Conservation (phyloP, 805 yeast species). For the Candida nitratophila region DNA sequence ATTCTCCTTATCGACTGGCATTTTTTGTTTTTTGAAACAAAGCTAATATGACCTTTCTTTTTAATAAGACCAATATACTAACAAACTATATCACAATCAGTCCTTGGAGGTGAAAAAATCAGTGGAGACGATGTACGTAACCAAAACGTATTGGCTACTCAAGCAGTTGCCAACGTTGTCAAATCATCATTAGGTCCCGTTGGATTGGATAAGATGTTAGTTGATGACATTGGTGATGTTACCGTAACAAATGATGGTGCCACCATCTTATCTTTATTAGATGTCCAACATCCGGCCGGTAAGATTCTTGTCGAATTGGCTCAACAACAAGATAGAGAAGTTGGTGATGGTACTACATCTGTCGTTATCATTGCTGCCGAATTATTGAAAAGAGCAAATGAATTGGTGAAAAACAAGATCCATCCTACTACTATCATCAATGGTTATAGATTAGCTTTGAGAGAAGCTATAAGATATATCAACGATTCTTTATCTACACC, state of each 20-base stretch:
- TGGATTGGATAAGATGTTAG: conserved; percentile 96
- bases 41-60: not conserved
- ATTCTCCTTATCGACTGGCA: no score
- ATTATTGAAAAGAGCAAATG: conserved; percentile 85
- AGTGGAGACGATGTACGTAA: conserved; percentile 95
- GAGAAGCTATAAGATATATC: conserved; percentile 84
- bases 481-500: conserved; percentile 77
- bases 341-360: conserved; percentile 97
- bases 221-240: conserved; percentile 98
- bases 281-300: conserved; percentile 99
- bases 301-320: conserved; percentile 95
- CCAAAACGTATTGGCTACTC: conserved; percentile 93
- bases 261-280: conserved; percentile 81
- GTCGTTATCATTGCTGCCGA: conserved; percentile 96
- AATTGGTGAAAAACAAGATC: conserved; percentile 83
- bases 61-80: conserved; percentile 3
- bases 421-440: conserved; percentile 98
- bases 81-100: conserved; percentile 13
- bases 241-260: conserved; percentile 99
- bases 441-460: conserved; percentile 88
- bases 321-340: conserved; percentile 97
- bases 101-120: conserved; percentile 91
- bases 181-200: conserved; percentile 97
- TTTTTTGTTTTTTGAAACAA: not conserved
- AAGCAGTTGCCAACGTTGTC: conserved; percentile 74